Evolutionary conservation across 2,329 filamentous ascomycete species (phyloP).

Genomic region (Colletotrichum lini): DNA sequence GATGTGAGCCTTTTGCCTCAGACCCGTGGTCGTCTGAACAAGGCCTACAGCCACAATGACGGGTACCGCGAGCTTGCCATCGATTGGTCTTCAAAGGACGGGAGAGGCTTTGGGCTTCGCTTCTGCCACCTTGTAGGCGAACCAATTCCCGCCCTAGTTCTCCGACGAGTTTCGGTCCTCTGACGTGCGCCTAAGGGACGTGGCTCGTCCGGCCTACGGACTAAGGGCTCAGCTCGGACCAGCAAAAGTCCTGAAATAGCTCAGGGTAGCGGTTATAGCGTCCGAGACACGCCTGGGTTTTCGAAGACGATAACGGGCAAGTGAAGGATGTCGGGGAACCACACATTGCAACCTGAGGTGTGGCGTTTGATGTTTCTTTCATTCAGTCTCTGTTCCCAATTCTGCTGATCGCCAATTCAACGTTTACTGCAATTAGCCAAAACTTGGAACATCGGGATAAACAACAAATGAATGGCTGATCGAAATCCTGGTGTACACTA

Average conservation of each 20-base stretch:
- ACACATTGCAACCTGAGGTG: neutral
- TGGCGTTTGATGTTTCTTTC: neutral
- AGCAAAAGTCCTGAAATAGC: constrained; percentile 24
- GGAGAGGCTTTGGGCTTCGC: constrained; percentile 24
- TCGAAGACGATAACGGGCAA: neutral
- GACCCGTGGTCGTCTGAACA: constrained; percentile 12
- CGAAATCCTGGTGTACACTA: too few relatives aligned
- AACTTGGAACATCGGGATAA: neutral
- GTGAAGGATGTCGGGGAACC: neutral
- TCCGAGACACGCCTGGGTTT: constrained; percentile 10
- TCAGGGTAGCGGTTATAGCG: constrained; percentile 18
- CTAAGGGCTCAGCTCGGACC: constrained; percentile 7
- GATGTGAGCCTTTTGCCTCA: constrained; percentile 22
- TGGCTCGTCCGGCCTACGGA: constrained; percentile 1
- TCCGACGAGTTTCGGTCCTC: constrained; percentile 70
- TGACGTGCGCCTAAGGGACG: neutral
- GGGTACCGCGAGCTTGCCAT: constrained; percentile 9
- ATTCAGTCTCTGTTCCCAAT: too few relatives aligned
- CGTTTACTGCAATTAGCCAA: neutral
- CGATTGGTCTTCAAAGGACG: neutral
- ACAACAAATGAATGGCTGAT: neutral
- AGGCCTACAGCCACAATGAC: constrained; percentile 18
- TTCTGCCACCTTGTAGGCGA: constrained; percentile 52
- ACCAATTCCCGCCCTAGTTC: constrained; percentile 80
- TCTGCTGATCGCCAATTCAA: neutral